Evolutionary conservation across 2,329 filamentous ascomycete species (phyloP), one percentile per base, ranked within the genome.

Genomic region (Endoconidiophora laricicola): DNA sequence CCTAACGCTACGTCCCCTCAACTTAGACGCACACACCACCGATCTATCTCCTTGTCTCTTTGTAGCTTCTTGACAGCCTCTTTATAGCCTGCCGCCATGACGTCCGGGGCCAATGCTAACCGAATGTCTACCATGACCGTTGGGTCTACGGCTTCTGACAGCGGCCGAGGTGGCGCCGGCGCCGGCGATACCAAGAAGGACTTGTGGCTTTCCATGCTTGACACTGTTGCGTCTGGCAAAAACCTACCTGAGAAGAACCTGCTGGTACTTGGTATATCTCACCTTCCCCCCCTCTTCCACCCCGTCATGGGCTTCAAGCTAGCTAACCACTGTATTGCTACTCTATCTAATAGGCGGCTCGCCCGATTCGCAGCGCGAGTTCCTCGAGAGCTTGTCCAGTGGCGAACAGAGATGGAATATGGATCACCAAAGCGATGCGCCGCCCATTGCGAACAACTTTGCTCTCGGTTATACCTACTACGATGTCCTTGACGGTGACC

Each of bases 401-500:
- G 69, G 69, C 54, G 76, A 79, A 49, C 65, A 68, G 50, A 68
- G 70, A 59, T 69, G 71, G 57, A 69, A 65, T 55, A 66, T 69
- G 57, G 78, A 74, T 64, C 72, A 69, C 59, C 72, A 72, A 61
- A 71, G 60, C 59, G 80, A 76, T 62, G 74, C 75, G 54, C 82
- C 86, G 2, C 86, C 86, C 20, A 76, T 94, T 60, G 88, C 88
- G 50, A 95, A 95, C 61, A 83, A 83, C 61, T 94, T 94, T 65
- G 88, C 88, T 9, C 68, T 95, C 53, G 88, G 88, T 47, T 95
- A 95, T 63, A 94, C 88, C 49, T 95, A 94, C 66, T 86, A 93
- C 63, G 86, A 95, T 65, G 86, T 95, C 37, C 72, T 94, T 37
- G 88, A 95, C 64, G 83, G 86, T 51, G 88, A 95, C 62, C 87